Conservation (phyloP, 345 rosid species). For the Brassica cretica region DNA sequence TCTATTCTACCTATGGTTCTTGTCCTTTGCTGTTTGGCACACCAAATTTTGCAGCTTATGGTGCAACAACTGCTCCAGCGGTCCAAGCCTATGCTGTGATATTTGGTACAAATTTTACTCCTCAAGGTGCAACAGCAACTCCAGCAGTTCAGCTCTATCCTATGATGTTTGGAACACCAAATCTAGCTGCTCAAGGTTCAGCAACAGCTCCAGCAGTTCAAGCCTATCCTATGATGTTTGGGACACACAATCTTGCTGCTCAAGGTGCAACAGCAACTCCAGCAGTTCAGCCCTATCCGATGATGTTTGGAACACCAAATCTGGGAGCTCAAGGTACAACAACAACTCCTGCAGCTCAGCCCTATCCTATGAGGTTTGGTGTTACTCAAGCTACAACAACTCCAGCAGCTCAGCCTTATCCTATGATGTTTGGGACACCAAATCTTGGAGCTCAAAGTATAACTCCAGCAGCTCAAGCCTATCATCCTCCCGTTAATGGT, state of each 20-base stretch:
- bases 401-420: constrained; percentile 16
- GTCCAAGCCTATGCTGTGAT: background rate
- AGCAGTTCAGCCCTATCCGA: background rate
- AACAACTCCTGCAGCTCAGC: background rate
- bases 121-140: background rate
- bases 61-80: background rate
- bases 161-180: background rate
- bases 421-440: background rate
- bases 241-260: background rate
- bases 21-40: constrained; percentile 1
- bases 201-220: background rate
- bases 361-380: background rate
- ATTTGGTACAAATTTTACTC: background rate
- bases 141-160: background rate
- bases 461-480: background rate
- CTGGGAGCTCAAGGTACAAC: background rate
- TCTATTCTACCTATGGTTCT: background rate
- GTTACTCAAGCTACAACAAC: background rate
- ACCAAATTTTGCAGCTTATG: background rate
- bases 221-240: background rate
- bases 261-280: background rate
- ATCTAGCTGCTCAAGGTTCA: constrained; percentile 1
- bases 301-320: background rate
- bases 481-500: constrained; percentile 5
- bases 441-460: constrained; percentile 5